These are phyloP conservation scores for Phyllachora maydis DNA, from an alignment of 2,329 filamentous ascomycete species.

Conservation along the genomic window DNA sequence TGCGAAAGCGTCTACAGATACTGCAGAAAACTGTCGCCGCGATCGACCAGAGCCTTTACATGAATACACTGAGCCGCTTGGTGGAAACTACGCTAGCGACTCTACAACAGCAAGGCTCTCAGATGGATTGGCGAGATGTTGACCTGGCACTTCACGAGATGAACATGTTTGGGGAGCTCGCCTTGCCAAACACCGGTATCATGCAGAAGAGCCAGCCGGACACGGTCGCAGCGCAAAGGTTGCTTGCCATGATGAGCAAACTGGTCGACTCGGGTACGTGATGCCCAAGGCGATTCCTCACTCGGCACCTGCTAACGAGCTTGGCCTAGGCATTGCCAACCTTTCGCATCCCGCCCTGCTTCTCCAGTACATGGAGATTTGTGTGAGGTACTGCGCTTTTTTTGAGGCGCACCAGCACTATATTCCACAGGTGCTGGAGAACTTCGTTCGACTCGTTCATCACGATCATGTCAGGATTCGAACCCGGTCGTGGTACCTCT, in stretches of 20 bases:
- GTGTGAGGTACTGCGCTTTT: slow-evolving; percentile 79
- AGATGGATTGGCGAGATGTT: slow-evolving; percentile 84
- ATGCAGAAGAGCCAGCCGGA: slow-evolving; percentile 70
- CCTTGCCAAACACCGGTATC: slow-evolving; percentile 73
- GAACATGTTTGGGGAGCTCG: slow-evolving; percentile 85
- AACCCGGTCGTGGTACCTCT: slow-evolving; percentile 89
- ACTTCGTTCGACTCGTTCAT: slow-evolving; percentile 79
- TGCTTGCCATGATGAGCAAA: slow-evolving; percentile 83
- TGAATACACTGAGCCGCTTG: slow-evolving; percentile 69
- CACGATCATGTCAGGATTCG: slow-evolving; percentile 74
- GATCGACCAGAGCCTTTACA: slow-evolving; percentile 73
- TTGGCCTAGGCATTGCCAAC: slow-evolving; percentile 47
- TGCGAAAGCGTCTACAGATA: slow-evolving; percentile 74
- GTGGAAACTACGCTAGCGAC: slow-evolving; percentile 74
- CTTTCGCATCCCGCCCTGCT: slow-evolving; percentile 84
- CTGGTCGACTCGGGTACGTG: slow-evolving; percentile 73
- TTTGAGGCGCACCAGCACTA: slow-evolving; percentile 70
- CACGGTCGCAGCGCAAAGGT: slow-evolving; percentile 55
- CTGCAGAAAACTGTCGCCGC: slow-evolving; percentile 84
- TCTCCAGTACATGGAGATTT: slow-evolving; percentile 96
- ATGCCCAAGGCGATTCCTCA: neutral
- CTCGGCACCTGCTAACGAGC: slow-evolving; percentile 2
- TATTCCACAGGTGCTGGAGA: slow-evolving; percentile 74
- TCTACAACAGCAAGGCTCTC: slow-evolving; percentile 51
- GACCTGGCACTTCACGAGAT: slow-evolving; percentile 90